These are phyloP conservation scores for Claviceps purpurea DNA, from an alignment of 2,329 filamentous ascomycete species.

Conservation along the genomic window DNA sequence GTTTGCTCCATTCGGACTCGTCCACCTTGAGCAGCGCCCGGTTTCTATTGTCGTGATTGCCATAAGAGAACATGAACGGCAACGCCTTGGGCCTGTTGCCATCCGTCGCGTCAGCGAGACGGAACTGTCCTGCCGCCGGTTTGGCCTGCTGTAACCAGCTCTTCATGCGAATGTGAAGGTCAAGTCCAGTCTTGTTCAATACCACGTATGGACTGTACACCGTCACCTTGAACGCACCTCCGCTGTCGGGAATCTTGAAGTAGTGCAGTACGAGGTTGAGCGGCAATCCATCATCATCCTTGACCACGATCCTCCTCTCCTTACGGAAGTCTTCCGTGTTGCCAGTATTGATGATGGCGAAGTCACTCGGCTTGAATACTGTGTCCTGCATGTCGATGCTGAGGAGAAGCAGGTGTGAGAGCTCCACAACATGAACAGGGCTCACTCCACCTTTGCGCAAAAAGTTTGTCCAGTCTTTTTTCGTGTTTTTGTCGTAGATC, in stretches of 20 bases:
- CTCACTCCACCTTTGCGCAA: slow-evolving; percentile 91
- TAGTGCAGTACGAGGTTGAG: slow-evolving; percentile 83
- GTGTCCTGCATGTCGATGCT: slow-evolving; percentile 97
- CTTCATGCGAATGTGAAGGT: slow-evolving; percentile 79
- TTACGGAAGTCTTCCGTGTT: slow-evolving; percentile 77
- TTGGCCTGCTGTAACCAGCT: slow-evolving; percentile 73
- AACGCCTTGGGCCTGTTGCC: slow-evolving; percentile 55
- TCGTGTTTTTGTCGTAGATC: slow-evolving; percentile 97
- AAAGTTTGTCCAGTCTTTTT: slow-evolving; percentile 98
- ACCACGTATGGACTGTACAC: slow-evolving; percentile 93
- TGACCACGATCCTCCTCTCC: slow-evolving; percentile 66
- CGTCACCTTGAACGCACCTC: slow-evolving; percentile 90
- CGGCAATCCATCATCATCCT: slow-evolving; percentile 69
- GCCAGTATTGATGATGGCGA: slow-evolving; percentile 90
- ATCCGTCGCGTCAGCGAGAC: slow-evolving; percentile 35
- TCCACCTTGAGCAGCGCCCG: slow-evolving; percentile 77
- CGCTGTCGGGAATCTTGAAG: slow-evolving; percentile 76
- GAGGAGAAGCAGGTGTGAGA: slow-evolving; percentile 82
- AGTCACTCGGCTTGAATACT: slow-evolving; percentile 86
- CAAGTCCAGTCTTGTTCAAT: slow-evolving; percentile 85
- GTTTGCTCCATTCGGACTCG: slow-evolving; percentile 90
- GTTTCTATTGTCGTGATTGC: slow-evolving; percentile 80
- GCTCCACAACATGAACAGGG: slow-evolving; percentile 90
- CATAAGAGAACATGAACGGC: slow-evolving; percentile 94
- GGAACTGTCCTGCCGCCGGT: slow-evolving; percentile 68